Evolutionary conservation across 306 rosid species (phyloP), one percentile per base, ranked within the genome.

Genomic region (Psophocarpus tetragonolobus): DNA sequence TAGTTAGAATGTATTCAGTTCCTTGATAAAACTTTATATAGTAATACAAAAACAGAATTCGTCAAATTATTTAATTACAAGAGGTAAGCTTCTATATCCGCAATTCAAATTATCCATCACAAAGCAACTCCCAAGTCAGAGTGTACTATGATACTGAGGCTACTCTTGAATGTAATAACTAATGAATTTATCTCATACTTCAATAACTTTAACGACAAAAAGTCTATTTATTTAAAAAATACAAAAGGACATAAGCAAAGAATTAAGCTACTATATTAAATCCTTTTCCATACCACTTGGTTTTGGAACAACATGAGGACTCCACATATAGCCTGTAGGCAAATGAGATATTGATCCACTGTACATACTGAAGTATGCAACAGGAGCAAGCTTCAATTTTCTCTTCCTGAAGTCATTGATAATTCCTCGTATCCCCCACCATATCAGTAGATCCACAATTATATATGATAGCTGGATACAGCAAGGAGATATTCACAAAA

Each of bases 271-370:
- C 54, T 47, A 53, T 15, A 14, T 74, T 39, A n/a, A 27, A 73
- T 67, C 74, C 27, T 35, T 78, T 68, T 45, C 29, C 84, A 48
- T 87, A 93, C 98, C 98, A 62, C 68, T 84, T 38, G 98, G 98
- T 79, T 93, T 93, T 51, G 98, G 91, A 71, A 93, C 98, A 83
- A 93, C 87, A 70, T 88, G 94, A 72, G 97, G 89, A 84, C 95
- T 93, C 98, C 98, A 91, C 90, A 93, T 85, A 53, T 93, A 93
- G 85, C 87, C 87, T 3, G 97, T 91, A n/a, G 98, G 98, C 66
- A 93, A 87, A 85, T 93, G 97, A 83, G 95, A 85, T 87, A 89
- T 84, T 53, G 97, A 93, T 82, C 95, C 97, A n/a, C 82, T 90
- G 86, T 91, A 93, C 23, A 84, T 88, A 75, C 93, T 93, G 80